phyloP scores from a whole-genome alignment of 257 asterid genomes.

The Sherardia arvensis region DNA sequence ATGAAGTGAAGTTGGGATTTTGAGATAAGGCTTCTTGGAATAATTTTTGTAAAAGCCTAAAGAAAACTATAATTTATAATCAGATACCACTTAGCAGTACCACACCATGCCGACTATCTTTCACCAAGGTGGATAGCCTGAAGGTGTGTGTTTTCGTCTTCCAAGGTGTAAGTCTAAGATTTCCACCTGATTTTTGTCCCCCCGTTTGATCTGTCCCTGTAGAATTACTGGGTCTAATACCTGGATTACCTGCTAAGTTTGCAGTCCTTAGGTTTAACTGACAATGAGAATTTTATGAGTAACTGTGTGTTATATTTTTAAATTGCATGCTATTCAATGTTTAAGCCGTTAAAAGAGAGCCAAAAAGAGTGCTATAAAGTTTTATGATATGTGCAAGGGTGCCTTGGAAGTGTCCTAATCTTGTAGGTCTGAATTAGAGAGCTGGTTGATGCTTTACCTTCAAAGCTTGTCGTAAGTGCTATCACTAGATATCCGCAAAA shows the following conservation, averaged over 20 bases:
- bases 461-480: neutral
- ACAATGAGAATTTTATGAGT: too few relatives aligned
- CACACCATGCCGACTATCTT: neutral
- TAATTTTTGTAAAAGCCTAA: too few relatives aligned
- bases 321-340: neutral
- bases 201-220: neutral
- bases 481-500: neutral
- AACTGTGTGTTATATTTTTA: neutral
- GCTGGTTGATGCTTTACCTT: neutral
- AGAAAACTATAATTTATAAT: neutral
- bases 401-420: neutral
- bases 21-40: neutral
- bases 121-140: neutral
- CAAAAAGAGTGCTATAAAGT: neutral
- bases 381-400: neutral
- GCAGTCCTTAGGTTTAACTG: too few relatives aligned
- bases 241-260: too few relatives aligned
- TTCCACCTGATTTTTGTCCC: neutral
- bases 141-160: neutral
- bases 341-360: neutral
- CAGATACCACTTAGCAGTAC: neutral
- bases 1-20: neutral
- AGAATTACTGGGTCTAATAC: too few relatives aligned
- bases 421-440: neutral
- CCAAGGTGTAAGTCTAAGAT: neutral